Evolutionary conservation across 108 stramenopile genomes (phyloP).

Genomic region (Nitzschia palea): DNA sequence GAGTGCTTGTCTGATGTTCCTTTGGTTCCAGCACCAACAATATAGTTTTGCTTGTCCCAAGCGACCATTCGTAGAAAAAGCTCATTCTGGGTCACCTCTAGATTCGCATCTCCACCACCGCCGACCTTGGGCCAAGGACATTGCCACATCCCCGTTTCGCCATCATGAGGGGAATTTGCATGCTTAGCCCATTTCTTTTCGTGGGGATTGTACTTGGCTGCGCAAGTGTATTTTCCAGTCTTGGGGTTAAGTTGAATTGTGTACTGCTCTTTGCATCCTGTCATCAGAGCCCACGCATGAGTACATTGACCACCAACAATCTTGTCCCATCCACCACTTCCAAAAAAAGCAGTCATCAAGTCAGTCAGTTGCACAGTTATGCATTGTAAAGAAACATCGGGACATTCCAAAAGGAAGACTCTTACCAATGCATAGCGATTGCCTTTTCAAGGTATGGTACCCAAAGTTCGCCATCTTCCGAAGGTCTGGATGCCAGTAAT

Average conservation of each 20-base stretch:
- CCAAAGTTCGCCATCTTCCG: constrained; percentile 50
- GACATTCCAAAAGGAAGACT: not conserved
- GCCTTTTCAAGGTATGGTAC: constrained; percentile 47
- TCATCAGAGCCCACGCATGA: constrained; percentile 48
- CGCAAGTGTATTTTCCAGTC: constrained; percentile 24
- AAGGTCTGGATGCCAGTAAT: constrained; percentile 32
- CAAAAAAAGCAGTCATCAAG: not conserved
- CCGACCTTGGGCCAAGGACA: constrained; percentile 44
- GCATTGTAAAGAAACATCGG: not conserved
- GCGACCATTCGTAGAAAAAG: constrained; percentile 34
- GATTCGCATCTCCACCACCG: constrained; percentile 24
- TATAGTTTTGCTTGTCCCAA: constrained; percentile 35
- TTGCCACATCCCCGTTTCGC: constrained; percentile 22
- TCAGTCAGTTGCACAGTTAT: not conserved
- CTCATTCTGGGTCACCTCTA: constrained; percentile 39
- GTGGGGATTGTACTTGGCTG: constrained; percentile 35
- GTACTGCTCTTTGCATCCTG: constrained; percentile 49
- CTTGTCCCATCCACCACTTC: constrained; percentile 39
- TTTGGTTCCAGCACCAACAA: constrained; percentile 32
- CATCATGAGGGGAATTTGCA: constrained; percentile 39
- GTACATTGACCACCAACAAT: constrained; percentile 41
- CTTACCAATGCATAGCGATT: constrained; percentile 38
- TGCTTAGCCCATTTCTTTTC: constrained; percentile 33
- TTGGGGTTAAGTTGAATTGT: constrained; percentile 32
- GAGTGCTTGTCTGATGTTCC: constrained; percentile 32